phyloP scores from a whole-genome alignment of 148 eudicot species.

The Fagopyrum esculentum region DNA sequence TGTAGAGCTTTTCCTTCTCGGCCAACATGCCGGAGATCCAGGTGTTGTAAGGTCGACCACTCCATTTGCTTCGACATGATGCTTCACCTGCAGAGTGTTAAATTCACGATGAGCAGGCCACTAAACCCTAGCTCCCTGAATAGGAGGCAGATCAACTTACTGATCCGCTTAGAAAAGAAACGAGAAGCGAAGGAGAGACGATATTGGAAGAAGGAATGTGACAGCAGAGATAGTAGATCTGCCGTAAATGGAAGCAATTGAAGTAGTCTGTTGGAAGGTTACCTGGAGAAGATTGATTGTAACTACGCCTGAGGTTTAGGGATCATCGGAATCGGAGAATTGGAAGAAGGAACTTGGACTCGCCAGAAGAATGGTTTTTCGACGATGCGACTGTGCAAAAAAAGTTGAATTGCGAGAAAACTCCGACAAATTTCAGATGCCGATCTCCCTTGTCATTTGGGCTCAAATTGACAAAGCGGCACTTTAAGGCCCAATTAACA shows the following conservation, averaged over 20 bases:
- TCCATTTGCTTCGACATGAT: slow-evolving; percentile 43
- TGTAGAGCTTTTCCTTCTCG: slow-evolving; percentile 80
- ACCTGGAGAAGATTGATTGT: background rate
- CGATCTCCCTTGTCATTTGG: slow-evolving; percentile 3
- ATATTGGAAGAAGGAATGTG: background rate
- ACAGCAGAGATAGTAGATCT: slow-evolving; percentile 6
- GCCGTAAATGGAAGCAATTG: background rate
- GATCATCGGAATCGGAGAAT: slow-evolving; percentile 12
- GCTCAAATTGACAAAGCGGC: background rate
- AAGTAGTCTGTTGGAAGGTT: background rate
- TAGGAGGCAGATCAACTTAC: background rate
- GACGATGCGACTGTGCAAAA: background rate
- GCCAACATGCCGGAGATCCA: slow-evolving; percentile 93
- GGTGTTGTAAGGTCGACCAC: slow-evolving; percentile 89
- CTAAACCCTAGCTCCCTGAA: background rate
- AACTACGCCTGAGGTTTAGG: background rate
- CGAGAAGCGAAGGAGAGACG: slow-evolving; percentile 11
- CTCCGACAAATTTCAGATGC: slow-evolving; percentile 8
- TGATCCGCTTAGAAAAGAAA: slow-evolving; percentile 11
- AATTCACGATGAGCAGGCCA: background rate
- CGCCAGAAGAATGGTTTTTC: background rate
- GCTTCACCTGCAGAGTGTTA: background rate
- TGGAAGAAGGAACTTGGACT: slow-evolving; percentile 3
- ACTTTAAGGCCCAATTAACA: no score
- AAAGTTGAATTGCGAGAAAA: background rate